Evolutionary conservation across 1,284 basidiomycete genomes (phyloP).

Genomic region (Fistulinella cinereoalba): DNA sequence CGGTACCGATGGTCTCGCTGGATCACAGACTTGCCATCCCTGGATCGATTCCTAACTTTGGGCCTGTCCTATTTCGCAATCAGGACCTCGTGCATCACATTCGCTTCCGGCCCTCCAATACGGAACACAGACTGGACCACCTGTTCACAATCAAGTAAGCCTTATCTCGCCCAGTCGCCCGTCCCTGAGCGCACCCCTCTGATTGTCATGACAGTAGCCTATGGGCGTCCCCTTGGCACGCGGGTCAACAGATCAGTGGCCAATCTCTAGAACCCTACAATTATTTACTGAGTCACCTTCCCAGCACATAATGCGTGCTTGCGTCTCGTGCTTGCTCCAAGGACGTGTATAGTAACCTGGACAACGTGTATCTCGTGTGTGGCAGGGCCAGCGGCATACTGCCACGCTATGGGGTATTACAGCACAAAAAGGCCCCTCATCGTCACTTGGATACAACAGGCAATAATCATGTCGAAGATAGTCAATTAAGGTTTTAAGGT

Average conservation of each 20-base stretch:
- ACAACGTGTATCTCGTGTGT: constrained; percentile 22
- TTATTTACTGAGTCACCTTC: too few relatives aligned
- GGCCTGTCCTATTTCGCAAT: constrained; percentile 18
- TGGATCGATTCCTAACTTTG: constrained; percentile 13
- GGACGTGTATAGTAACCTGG: constrained; percentile 1
- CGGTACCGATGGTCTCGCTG: constrained; percentile 30
- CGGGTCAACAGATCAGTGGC: constrained; percentile 1
- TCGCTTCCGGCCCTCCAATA: constrained; percentile 27
- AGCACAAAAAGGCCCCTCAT: constrained; percentile 14
- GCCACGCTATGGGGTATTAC: constrained; percentile 15
- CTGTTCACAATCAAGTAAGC: constrained; percentile 21
- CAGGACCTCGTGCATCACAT: constrained; percentile 19
- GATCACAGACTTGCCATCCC: constrained; percentile 25
- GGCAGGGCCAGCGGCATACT: constrained; percentile 5
- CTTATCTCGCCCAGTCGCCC: constrained; percentile 7
- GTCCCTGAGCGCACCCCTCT: not conserved
- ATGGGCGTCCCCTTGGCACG: constrained; percentile 10
- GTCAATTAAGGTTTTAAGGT: constrained; percentile 31
- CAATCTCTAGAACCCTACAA: too few relatives aligned
- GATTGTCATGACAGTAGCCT: constrained; percentile 6
- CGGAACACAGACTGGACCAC: constrained; percentile 21
- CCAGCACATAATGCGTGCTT: too few relatives aligned
- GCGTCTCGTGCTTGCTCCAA: constrained; percentile 2
- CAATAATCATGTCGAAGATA: constrained; percentile 19
- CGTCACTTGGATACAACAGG: constrained; percentile 24